A percentile compares a stretch with the other conserved stretches of the same genome.
Evolutionary conservation across 78 protist species (phyloP).

Genomic region (Parvularia atlantis): DNA sequence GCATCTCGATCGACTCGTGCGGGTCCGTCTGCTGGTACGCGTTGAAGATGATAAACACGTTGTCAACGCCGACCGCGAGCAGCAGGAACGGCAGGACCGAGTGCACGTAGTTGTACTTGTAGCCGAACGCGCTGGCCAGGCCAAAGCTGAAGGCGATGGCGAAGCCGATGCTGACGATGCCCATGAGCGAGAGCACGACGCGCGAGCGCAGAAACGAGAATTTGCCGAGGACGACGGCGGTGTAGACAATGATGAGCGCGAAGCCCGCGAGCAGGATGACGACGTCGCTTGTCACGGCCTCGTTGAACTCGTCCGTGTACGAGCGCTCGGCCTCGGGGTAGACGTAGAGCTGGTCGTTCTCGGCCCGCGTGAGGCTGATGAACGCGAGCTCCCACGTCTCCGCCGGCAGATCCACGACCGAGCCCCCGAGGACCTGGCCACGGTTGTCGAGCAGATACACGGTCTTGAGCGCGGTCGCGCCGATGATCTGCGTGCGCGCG

Average conservation of each 20-base stretch:
- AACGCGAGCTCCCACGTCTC: neutral
- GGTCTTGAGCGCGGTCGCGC: neutral
- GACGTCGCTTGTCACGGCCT: conserved; percentile 1
- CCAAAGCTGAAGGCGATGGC: conserved; percentile 6
- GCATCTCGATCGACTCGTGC: neutral
- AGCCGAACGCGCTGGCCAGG: neutral
- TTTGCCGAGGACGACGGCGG: neutral
- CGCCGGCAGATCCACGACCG: neutral
- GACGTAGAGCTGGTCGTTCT: neutral
- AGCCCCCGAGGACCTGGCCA: neutral
- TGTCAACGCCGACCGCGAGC: conserved; percentile 50
- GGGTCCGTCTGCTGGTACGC: neutral
- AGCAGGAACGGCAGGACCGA: conserved; percentile 19
- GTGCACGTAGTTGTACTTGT: neutral
- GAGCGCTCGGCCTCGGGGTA: neutral
- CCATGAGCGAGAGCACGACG: neutral
- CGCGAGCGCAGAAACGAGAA: neutral
- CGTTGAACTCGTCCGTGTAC: neutral
- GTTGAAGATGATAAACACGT: conserved; percentile 22
- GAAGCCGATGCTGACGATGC: neutral
- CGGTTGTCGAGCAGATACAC: neutral
- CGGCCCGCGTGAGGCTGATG: neutral
- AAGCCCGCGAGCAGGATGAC: neutral
- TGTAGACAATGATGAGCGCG: neutral
- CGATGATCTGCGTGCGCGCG: neutral